These are phyloP conservation scores for Aureobasidium uvarum DNA, from an alignment of 2,329 filamentous ascomycete genomes.

Conservation along the genomic window DNA sequence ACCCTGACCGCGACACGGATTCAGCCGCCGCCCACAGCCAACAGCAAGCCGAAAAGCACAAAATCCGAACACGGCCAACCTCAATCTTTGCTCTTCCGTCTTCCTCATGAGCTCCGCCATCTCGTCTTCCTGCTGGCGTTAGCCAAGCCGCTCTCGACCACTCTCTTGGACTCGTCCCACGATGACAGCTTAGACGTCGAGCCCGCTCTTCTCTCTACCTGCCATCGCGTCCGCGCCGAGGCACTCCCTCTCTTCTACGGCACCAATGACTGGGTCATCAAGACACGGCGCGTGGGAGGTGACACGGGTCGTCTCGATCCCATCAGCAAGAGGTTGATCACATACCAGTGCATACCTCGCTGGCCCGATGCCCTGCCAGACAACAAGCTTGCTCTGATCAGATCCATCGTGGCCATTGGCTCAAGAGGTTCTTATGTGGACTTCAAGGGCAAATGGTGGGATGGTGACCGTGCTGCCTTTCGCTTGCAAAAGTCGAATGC, in stretches of 20 bases:
- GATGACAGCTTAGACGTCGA: constrained; percentile 18
- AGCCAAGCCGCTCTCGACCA: neutral
- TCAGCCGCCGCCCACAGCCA: neutral
- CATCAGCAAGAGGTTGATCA: constrained; percentile 20
- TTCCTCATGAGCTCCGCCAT: constrained; percentile 29
- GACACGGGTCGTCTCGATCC: constrained; percentile 10
- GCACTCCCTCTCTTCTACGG: constrained; percentile 26
- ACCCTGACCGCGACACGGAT: constrained; percentile 19
- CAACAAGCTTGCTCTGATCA: constrained; percentile 13
- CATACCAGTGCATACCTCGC: constrained; percentile 21
- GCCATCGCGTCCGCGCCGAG: constrained; percentile 23
- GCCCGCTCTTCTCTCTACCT: constrained; percentile 24
- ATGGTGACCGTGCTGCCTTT: constrained; percentile 18
- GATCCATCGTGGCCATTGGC: constrained; percentile 14
- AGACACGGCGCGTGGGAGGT: constrained; percentile 23
- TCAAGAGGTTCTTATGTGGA: constrained; percentile 20
- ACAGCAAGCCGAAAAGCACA: neutral
- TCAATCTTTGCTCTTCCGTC: constrained; percentile 22
- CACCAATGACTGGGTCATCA: constrained; percentile 24
- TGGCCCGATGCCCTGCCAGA: constrained; percentile 17
- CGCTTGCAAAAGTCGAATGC: constrained; percentile 6
- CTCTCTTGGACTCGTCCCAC: constrained; percentile 16
- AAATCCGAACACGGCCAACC: constrained; percentile 1
- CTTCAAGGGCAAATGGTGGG: constrained; percentile 24
- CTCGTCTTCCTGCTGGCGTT: constrained; percentile 28